Base-by-base conservation (phyloP, 2,329 filamentous ascomycete genomes). In the Cucurbitaria berberidis region DNA sequence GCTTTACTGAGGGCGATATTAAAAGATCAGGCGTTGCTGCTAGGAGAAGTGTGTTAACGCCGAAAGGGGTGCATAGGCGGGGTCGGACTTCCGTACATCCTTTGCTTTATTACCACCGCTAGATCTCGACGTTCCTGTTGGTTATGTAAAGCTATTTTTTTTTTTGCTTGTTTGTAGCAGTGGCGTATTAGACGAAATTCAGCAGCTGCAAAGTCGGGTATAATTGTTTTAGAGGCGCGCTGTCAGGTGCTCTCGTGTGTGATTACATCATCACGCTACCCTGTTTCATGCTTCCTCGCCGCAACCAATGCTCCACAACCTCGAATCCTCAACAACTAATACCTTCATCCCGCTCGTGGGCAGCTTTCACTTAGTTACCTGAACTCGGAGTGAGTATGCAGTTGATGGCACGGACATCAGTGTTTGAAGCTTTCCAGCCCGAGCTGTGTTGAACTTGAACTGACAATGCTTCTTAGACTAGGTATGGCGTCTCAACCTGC, bases 401-500 rank as follows among this genome's bases (percentile, higher is more conserved):
- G n/a, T 19, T 38, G 35, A 15, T 22, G 35, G 35, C 18, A 21
- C 18, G 7, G 15, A 11, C 18, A 38, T 19, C 18, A 7, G 16
- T 21, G 11, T 5, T 38, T 36, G 9, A 8, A 21, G 9, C 19
- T 9, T 3, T 22, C 15, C 35, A 38, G 18, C 35, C 18, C 11
- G 3, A 21, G 35, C 3, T 18, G 34, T 36, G n/a, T 18, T 18
- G 34, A 21, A 22, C 2, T 21, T 18, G 18, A 19, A 22, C 21
- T 36, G 29, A 45, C n/a, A n/a, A 27, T 2, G 11, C 15, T 18
- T 16, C 16, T 18, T 18, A 36, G 35, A 44, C n/a, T n/a, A n/a
- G n/a, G 4, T 5, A 47, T 55, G 47, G 26, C 43, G 26, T 18
- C 32, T 44, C 3, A 19, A 45, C 24, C 53, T 19, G 30, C 45